These are phyloP conservation scores for Claviceps pusilla DNA, from an alignment of 2,329 filamentous ascomycete genomes.

Conservation along the genomic window DNA sequence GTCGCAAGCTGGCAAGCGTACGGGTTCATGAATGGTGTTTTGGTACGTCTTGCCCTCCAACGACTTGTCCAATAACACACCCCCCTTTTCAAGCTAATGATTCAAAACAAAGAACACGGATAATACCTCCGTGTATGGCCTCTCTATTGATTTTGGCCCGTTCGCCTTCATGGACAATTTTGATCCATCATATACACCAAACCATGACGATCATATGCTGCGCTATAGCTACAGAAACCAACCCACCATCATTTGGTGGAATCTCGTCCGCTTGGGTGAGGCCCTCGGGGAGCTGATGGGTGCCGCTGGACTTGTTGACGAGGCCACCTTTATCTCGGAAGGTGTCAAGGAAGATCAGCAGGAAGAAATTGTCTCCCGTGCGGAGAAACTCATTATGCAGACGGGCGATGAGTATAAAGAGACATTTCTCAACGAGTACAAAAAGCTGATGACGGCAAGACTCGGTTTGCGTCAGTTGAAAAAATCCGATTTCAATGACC, in stretches of 20 bases:
- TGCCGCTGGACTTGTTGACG: constrained; percentile 56
- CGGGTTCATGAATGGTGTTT: constrained; percentile 96
- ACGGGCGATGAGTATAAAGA: constrained; percentile 77
- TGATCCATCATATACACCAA: constrained; percentile 85
- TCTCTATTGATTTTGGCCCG: constrained; percentile 88
- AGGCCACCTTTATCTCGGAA: constrained; percentile 51
- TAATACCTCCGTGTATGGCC: constrained; percentile 79
- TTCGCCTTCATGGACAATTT: constrained; percentile 98
- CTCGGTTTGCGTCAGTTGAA: constrained; percentile 59
- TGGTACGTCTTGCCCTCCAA: constrained; percentile 25
- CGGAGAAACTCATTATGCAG: constrained; percentile 68
- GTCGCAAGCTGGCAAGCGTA: constrained; percentile 95
- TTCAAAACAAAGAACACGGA: constrained; percentile 55
- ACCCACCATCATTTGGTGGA: constrained; percentile 97
- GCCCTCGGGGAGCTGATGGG: constrained; percentile 78
- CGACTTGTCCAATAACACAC: neutral
- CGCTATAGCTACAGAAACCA: constrained; percentile 91
- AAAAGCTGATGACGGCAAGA: constrained; percentile 63
- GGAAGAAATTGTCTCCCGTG: constrained; percentile 57
- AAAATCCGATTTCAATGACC: constrained; percentile 59
- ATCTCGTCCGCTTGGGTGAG: constrained; percentile 81
- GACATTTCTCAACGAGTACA: constrained; percentile 81
- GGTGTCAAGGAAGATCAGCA: constrained; percentile 53
- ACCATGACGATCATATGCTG: constrained; percentile 81
- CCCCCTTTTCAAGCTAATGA: constrained; percentile 8